Conservation (phyloP, 345 rosid species). For the Carallia pectinifolia region DNA sequence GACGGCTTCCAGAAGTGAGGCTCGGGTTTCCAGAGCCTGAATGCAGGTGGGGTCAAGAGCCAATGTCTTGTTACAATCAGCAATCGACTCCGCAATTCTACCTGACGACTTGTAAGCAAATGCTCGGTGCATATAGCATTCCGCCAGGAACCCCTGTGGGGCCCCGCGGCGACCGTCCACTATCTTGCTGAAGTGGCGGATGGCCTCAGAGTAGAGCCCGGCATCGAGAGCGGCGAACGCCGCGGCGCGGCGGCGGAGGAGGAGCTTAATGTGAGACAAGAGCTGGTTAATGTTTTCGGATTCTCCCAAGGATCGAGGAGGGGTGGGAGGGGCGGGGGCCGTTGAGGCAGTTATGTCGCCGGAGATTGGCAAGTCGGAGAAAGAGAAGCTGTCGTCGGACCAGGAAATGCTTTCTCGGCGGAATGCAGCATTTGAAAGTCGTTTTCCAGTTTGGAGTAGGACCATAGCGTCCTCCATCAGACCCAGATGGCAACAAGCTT, state of each 20-base stretch:
- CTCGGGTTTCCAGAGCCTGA: conserved; percentile 87
- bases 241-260: conserved; percentile 81
- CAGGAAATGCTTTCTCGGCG: conserved; percentile 85
- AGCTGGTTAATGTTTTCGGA: conserved; percentile 60
- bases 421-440: conserved; percentile 87
- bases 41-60: conserved; percentile 86
- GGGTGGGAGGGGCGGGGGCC: conserved; percentile 51
- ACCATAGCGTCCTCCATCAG: conserved; percentile 98
- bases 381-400: conserved; percentile 85
- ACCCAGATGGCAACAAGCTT: conserved; percentile 91
- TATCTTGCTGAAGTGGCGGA: conserved; percentile 88
- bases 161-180: conserved; percentile 86
- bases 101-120: conserved; percentile 70
- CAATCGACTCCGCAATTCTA: conserved; percentile 78
- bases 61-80: conserved; percentile 84
- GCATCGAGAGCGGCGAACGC: conserved; percentile 90
- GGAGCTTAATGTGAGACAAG: conserved; percentile 75
- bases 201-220: conserved; percentile 72
- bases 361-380: conserved; percentile 33
- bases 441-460: conserved; percentile 88
- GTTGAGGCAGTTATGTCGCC: conserved; percentile 31
- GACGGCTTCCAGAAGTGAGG: conserved; percentile 67
- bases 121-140: conserved; percentile 87
- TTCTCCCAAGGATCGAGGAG: conserved; percentile 51
- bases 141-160: conserved; percentile 89